Percentiles rank a stretch among this genome's conserved stretches.
Conservation (phyloP, 768 basidiomycete species). For the Termitomyces sp. region DNA sequence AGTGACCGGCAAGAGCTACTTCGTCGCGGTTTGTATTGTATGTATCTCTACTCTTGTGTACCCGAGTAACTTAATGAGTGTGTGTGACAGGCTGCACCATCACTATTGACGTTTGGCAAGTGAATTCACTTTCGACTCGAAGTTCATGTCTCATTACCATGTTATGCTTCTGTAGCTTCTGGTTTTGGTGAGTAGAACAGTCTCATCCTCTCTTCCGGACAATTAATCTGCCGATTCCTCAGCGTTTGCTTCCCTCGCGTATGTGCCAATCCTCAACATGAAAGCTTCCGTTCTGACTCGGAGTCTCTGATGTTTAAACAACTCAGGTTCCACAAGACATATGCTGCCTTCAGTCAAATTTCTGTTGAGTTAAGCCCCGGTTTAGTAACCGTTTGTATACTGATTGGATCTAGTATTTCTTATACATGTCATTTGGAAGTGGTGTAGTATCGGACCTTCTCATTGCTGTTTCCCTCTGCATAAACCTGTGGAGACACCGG, state of each 20-base stretch:
- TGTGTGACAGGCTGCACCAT: conserved; percentile 7
- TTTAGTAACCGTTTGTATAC: neutral
- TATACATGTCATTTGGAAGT: conserved; percentile 27
- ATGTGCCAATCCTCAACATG: neutral
- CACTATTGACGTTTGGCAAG: conserved; percentile 17
- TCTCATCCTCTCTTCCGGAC: neutral
- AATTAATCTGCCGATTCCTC: conserved; percentile 14
- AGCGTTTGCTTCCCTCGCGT: conserved; percentile 2
- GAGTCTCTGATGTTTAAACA: neutral
- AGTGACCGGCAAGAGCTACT: conserved; percentile 18
- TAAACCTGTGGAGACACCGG: conserved; percentile 25
- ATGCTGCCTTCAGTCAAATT: conserved; percentile 2
- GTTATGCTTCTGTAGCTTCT: conserved; percentile 5
- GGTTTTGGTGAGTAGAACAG: conserved; percentile 10
- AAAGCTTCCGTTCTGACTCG: too few species aligned
- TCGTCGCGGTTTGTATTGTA: conserved; percentile 18
- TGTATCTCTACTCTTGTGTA: neutral
- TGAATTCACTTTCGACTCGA: too few species aligned
- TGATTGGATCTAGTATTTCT: conserved; percentile 18
- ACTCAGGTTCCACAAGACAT: conserved; percentile 4
- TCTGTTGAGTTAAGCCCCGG: conserved; percentile 1
- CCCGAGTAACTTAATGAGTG: neutral
- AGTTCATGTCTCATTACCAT: neutral
- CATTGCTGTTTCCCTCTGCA: conserved; percentile 22
- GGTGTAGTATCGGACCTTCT: conserved; percentile 18